phyloP scores from a whole-genome alignment of 2,329 filamentous ascomycete genomes.

The Periconia digitata region DNA sequence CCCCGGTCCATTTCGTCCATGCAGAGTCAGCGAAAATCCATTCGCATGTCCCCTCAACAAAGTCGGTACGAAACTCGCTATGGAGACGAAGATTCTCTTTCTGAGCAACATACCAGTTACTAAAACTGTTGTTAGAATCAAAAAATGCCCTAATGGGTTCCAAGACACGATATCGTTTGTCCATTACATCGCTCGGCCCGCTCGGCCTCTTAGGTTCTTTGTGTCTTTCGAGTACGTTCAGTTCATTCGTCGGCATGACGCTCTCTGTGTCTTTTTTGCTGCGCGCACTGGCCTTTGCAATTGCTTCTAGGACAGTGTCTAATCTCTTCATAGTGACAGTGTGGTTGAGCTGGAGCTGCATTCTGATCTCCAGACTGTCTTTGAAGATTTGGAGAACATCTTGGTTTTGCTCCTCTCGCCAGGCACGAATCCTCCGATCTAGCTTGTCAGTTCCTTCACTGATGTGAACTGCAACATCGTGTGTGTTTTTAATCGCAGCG shows the following conservation, averaged over 20 bases:
- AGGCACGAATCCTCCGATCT: conserved; percentile 7
- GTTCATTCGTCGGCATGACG: too few relatives aligned
- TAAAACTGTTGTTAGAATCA: conserved; percentile 8
- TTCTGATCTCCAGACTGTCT: neutral
- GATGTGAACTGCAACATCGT: neutral
- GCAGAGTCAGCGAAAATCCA: conserved; percentile 34
- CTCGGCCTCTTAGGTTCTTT: too few relatives aligned
- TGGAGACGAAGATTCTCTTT: neutral
- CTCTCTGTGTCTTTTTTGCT: too few relatives aligned
- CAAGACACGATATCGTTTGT: conserved; percentile 12
- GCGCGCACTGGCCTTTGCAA: too few relatives aligned
- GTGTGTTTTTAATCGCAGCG: conserved; percentile 5
- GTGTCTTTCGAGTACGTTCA: conserved; percentile 8
- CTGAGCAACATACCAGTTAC: neutral
- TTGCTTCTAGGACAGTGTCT: too few relatives aligned
- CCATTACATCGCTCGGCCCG: conserved; percentile 11
- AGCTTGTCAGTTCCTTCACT: neutral
- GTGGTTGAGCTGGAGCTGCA: neutral
- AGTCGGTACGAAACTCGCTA: conserved; percentile 30
- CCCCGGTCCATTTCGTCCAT: conserved; percentile 31
- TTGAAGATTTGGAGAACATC: neutral
- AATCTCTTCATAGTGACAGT: neutral
- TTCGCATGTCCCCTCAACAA: conserved; percentile 30
- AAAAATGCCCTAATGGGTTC: conserved; percentile 19
- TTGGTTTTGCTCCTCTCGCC: neutral